phyloP scores from a whole-genome alignment of 495 filamentous ascomycete species.

The Chaetomium fimeti region DNA sequence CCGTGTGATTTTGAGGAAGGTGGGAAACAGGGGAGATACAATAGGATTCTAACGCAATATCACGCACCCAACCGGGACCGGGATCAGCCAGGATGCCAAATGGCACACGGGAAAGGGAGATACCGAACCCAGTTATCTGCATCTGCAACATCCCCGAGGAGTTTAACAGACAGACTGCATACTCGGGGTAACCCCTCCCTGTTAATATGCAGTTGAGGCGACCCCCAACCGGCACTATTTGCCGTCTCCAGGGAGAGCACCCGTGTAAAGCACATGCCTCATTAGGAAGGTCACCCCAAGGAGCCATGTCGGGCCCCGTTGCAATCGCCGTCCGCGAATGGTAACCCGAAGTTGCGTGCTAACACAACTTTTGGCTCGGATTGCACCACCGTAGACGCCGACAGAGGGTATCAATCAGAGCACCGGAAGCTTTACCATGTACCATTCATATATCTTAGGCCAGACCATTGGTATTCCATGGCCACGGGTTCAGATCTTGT shows the following conservation, averaged over 20 bases:
- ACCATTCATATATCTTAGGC: slow-evolving; percentile 1
- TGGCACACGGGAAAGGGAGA: neutral
- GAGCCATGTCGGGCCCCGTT: neutral
- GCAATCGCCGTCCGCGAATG: slow-evolving; percentile 5
- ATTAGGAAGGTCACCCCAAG: slow-evolving; percentile 7
- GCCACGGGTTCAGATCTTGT: neutral
- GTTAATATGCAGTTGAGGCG: neutral
- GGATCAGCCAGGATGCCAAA: neutral
- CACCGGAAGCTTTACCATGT: neutral
- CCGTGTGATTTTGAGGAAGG: neutral
- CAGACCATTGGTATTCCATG: neutral
- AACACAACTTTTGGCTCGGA: slow-evolving; percentile 5
- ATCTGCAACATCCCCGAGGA: too few species aligned
- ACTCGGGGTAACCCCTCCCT: neutral
- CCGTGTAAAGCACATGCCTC: slow-evolving; percentile 5
- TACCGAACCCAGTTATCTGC: neutral
- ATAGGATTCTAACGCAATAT: neutral
- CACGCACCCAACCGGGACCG: neutral
- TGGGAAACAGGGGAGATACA: neutral
- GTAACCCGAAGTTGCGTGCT: neutral
- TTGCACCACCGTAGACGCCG: slow-evolving; percentile 7
- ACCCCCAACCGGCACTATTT: neutral
- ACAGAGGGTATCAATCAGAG: neutral
- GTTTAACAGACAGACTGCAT: neutral
- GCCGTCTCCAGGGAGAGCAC: neutral